Conservation (phyloP, 176 grass and related monocot species). For the Zizania latifolia region DNA sequence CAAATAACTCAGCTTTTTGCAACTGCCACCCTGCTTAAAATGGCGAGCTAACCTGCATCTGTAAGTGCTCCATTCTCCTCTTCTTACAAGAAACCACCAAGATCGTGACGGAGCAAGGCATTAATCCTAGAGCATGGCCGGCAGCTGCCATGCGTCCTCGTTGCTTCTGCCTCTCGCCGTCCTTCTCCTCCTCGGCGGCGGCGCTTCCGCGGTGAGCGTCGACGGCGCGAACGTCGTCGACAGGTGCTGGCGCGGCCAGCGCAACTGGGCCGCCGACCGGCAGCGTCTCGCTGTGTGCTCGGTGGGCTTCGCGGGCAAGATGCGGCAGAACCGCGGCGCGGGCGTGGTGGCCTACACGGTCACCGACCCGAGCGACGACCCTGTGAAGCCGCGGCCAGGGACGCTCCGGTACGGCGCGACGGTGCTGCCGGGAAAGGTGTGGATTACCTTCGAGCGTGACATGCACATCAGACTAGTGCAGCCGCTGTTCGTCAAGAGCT, state of each 20-base stretch:
- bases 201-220: not conserved
- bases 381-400: slow-evolving; percentile 38
- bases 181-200: slow-evolving; percentile 10
- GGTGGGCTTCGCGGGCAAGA: slow-evolving; percentile 68
- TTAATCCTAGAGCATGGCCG: not conserved
- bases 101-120: not conserved
- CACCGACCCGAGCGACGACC: slow-evolving; percentile 65
- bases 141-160: not conserved
- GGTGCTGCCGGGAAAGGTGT: slow-evolving; percentile 58
- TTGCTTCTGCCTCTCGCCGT: not conserved
- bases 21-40: not conserved
- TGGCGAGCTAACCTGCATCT: not conserved
- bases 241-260: slow-evolving; percentile 56
- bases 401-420: slow-evolving; percentile 83
- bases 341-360: slow-evolving; percentile 45
- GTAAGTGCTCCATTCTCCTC: not conserved
- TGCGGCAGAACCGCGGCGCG: slow-evolving; percentile 51
- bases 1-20: not conserved
- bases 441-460: slow-evolving; percentile 63
- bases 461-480: slow-evolving; percentile 70
- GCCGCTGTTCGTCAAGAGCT: slow-evolving; percentile 68
- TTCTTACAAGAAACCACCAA: too few relatives aligned
- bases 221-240: slow-evolving; percentile 49
- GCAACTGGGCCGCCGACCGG: slow-evolving; percentile 53
- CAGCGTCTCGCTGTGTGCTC: slow-evolving; percentile 62